A percentile compares a stretch with the other conserved stretches of the same genome.
Evolutionary conservation across 331 rosid genomes (phyloP).

Genomic region (Quercus phellos): DNA sequence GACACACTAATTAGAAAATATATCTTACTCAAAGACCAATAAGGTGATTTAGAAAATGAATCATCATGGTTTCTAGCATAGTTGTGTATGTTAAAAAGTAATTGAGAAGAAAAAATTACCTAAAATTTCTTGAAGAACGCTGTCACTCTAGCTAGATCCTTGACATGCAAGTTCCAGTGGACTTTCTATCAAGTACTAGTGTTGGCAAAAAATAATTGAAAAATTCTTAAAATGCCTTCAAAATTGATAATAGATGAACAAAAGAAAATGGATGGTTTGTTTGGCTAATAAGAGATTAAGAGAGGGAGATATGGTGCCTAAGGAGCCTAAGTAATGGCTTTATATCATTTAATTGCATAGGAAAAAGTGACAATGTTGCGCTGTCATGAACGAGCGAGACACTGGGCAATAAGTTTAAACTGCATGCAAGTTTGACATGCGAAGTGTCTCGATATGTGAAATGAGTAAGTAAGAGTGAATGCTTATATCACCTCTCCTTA

Average conservation of each 20-base stretch:
- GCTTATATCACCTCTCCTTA: too few species aligned
- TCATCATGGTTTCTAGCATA: background rate
- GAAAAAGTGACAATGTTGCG: background rate
- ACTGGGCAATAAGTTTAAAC: background rate
- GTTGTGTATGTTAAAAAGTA: background rate
- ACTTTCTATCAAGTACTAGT: background rate
- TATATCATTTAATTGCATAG: background rate
- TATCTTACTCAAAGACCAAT: background rate
- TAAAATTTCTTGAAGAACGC: background rate
- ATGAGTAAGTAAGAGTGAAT: background rate
- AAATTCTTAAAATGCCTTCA: background rate
- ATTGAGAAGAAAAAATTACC: background rate
- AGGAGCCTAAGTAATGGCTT: background rate
- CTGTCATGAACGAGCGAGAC: background rate
- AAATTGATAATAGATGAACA: background rate
- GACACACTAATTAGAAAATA: background rate
- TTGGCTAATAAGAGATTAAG: background rate
- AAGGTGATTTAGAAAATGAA: background rate
- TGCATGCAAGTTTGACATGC: slow-evolving; percentile 5
- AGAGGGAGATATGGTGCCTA: background rate
- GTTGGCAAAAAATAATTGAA: background rate
- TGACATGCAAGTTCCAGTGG: background rate
- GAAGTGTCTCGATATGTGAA: background rate
- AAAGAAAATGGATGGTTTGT: background rate
- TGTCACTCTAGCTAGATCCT: background rate